Evolutionary conservation across 148 eudicot genomes (phyloP).

Genomic region (Rhododendron ferrugineum): DNA sequence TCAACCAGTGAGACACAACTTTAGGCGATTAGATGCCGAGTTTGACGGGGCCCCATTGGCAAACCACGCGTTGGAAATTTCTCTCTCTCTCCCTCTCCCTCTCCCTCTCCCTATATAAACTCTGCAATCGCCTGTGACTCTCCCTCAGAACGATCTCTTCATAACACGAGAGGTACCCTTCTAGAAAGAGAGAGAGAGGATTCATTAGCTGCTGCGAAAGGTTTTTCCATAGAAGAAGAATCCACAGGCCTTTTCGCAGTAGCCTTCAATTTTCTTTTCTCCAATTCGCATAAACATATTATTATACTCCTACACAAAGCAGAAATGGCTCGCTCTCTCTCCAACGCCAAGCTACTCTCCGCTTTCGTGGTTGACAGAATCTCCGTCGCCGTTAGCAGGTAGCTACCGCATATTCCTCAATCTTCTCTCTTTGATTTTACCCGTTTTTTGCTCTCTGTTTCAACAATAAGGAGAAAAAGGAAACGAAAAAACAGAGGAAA

Average conservation of each 20-base stretch:
- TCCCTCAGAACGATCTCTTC: not conserved
- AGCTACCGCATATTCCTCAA: constrained; percentile 5
- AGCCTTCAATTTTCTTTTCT: not conserved
- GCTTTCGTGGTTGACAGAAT: constrained; percentile 39
- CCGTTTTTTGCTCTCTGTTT: not conserved
- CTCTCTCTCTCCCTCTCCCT: not conserved
- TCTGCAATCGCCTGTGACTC: not conserved
- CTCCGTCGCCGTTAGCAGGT: constrained; percentile 39
- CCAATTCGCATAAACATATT: not conserved
- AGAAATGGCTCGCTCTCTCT: constrained; percentile 55
- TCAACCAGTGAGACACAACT: not conserved
- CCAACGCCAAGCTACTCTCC: constrained; percentile 51
- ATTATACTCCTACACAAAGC: not conserved
- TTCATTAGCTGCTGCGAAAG: constrained; percentile 14
- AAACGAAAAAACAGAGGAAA: not conserved
- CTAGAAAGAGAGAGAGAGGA: not conserved
- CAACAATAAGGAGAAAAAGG: not conserved
- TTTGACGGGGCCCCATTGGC: constrained; percentile 18
- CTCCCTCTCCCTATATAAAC: constrained; percentile 17
- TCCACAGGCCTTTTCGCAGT: not conserved
- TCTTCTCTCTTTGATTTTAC: not conserved
- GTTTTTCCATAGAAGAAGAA: not conserved
- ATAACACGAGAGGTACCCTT: not conserved
- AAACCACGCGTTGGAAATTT: not conserved
- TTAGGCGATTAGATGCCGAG: not conserved